phyloP scores from a whole-genome alignment of 371 early-diverging fungal species.

The Rhizopus arrhizus region DNA sequence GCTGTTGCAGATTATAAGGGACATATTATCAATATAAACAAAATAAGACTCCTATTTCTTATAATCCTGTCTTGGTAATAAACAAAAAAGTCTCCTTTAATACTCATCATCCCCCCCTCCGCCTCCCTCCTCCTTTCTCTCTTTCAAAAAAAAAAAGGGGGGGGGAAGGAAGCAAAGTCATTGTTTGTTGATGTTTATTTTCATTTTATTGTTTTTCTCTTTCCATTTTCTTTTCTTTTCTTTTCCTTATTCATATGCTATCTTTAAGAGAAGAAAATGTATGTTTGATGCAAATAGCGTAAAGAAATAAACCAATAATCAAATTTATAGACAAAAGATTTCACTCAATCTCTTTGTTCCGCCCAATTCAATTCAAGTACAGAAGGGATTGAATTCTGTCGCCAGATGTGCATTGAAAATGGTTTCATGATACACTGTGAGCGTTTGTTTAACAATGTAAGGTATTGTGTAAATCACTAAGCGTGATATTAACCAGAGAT shows the following conservation, averaged over 20 bases:
- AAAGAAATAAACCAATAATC: background rate
- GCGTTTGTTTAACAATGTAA: conserved; percentile 44
- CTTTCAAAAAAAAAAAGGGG: conserved; percentile 10
- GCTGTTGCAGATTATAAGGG: too few species aligned
- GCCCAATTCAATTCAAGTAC: conserved; percentile 35
- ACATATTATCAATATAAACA: too few species aligned
- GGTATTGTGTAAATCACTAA: background rate
- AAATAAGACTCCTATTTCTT: too few species aligned
- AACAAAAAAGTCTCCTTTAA: conserved; percentile 3
- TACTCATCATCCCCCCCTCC: conserved; percentile 12
- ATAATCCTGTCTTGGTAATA: too few species aligned
- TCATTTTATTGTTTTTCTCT: conserved; percentile 12
- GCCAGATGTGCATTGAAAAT: conserved; percentile 35
- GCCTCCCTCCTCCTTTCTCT: conserved; percentile 11
- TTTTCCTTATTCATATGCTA: conserved; percentile 7
- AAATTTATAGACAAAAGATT: background rate
- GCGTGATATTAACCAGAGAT: background rate
- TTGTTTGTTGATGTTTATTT: conserved; percentile 4
- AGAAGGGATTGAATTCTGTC: conserved; percentile 43
- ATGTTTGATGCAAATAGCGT: background rate
- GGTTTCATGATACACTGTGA: conserved; percentile 47
- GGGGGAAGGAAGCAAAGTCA: conserved; percentile 2
- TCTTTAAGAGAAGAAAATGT: background rate
- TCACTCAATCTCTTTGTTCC: background rate
- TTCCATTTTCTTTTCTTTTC: conserved; percentile 14